Evolutionary conservation across 352 stramenopile genomes (phyloP), one percentile per base, ranked within the genome.

Genomic region (Phytophthora vignae): DNA sequence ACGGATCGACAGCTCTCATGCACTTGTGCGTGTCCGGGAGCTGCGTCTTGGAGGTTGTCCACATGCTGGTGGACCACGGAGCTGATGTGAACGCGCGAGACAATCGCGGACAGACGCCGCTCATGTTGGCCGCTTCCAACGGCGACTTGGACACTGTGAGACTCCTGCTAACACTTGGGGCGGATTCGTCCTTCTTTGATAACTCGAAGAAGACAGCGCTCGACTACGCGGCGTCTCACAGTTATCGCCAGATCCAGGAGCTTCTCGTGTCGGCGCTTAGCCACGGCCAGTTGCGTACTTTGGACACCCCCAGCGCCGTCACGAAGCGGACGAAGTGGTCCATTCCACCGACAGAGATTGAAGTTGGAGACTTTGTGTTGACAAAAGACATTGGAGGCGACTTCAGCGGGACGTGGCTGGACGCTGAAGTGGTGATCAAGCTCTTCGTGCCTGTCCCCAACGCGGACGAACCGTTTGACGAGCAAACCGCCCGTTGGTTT

Each of bases 371-470:
- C n/a, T 21, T 49, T 21, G 42, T 49, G 8, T 21, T 11, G 42
- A 49, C 42, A 8, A 49, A 49, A 21, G 42, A 49, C n/a, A 21
- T 49, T n/a, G 42, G 42, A 8, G 42, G 42, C 8, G n/a, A 49
- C 10, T 49, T 49, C 4, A n/a, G 14, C 8, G 42, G 42, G 6
- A 49, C 42, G n/a, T 49, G 11, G 42, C 42, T 49, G 11, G 62
- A 69, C 19, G n/a, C 62, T 33, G 53, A 63, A 36, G 53, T 69
- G n/a, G 62, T 17, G 17, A 48, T 69, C 25, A 69, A 63, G 7
- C 12, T 69, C 7, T 49, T 49, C 29, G 14, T 69, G 22, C 33
- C 40, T 6, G 55, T 56, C n/a, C 22, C 19, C 10, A 21, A 22
- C 19, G 38, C 55, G 27, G 27, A 40, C 12, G 27, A n/a, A 1